Base-by-base conservation (phyloP, 257 asterid species). In the Ilex aquifolium region DNA sequence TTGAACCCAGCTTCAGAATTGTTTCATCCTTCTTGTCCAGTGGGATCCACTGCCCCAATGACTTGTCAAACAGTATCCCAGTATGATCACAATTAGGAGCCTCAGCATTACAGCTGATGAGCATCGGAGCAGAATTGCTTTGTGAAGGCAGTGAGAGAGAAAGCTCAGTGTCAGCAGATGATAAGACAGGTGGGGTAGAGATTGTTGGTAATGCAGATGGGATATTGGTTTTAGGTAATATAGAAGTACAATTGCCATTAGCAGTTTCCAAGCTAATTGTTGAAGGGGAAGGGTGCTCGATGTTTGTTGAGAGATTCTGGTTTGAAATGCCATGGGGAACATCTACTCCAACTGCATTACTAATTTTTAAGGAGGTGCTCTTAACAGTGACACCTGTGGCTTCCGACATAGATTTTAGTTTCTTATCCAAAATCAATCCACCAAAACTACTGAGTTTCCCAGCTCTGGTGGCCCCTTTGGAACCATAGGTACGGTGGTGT, bases 111-210 rank as follows among this genome's bases (percentile, higher is more conserved):
- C 65, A 78, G 69, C 80, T 79, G 61, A 80, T 68, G n/a, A 91
- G 89, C 75, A 64, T 65, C 39, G 91, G 84, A 65, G 78, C 76
- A 13, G 74, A 72, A 70, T 70, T 49, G 65, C 65, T 72, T 73
- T 81, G 80, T 63, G 91, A 74, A 58, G 96, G 95, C 50, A 85
- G 77, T 0, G 96, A 85, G 56, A 92, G 95, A 42, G 97, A 92
- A 32, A 89, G 93, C 80, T 89, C 97, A 0, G 96, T 87, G 68
- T 83, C 97, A 56, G 98, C 86, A 68, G 71, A 80, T n/a, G 97
- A 72, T 54, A 84, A 65, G 10, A 87, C 63, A 65, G 76, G 79
- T 57, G 78, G 50, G 54, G 76, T 15, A 27, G 68, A 69, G 61
- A 56, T 63, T 0, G 75, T 54, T 31, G 81, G 80, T 32, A 62